phyloP scores from a whole-genome alignment of 192 early-diverging fungal species.

The Podila verticillata region DNA sequence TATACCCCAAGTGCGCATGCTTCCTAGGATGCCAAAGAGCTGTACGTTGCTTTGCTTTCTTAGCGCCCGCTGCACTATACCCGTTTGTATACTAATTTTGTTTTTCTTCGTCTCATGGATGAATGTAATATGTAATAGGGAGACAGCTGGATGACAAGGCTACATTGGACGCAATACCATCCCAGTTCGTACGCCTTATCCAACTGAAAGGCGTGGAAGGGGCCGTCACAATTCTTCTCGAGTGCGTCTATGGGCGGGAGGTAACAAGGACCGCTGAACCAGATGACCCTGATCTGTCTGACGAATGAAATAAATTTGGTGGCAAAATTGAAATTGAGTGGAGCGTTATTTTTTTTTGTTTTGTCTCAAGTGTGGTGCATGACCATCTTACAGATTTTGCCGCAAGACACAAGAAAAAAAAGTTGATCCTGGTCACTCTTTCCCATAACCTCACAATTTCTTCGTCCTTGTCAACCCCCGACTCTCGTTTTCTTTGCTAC shows the following conservation, averaged over 20 bases:
- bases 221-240: slow-evolving; percentile 21
- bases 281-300: not conserved
- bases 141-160: slow-evolving; percentile 31
- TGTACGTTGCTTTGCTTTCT: slow-evolving; percentile 13
- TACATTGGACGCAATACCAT: slow-evolving; percentile 36
- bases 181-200: slow-evolving; percentile 32
- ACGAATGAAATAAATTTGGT: slow-evolving; percentile 3
- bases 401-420: not conserved
- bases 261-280: not conserved
- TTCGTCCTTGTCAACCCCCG: not conserved
- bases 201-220: slow-evolving; percentile 41
- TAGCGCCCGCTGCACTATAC: too few species aligned
- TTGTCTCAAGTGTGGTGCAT: not conserved
- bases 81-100: not conserved
- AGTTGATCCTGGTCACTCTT: not conserved
- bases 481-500: not conserved
- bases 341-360: not conserved
- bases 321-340: too few species aligned
- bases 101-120: not conserved
- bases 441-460: not conserved
- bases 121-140: slow-evolving; percentile 16
- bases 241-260: slow-evolving; percentile 34
- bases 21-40: slow-evolving; percentile 37
- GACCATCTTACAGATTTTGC: not conserved
- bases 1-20: slow-evolving; percentile 23